These are phyloP conservation scores for Toxicodendron radicans DNA, from an alignment of 345 rosid genomes.

Conservation along the genomic window DNA sequence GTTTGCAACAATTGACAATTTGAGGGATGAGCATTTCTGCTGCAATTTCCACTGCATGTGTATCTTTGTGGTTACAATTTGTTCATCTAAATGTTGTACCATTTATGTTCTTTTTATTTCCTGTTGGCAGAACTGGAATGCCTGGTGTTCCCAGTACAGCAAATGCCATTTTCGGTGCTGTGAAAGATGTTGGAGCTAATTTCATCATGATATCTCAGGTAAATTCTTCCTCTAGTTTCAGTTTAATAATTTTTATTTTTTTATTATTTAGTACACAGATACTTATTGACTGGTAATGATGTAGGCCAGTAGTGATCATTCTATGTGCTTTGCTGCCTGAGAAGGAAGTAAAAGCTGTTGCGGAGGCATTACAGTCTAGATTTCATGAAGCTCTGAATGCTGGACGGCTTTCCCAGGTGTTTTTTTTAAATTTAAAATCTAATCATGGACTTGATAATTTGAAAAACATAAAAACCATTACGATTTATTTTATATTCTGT, in stretches of 20 bases:
- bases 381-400: conserved; percentile 85
- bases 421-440: conserved; percentile 3
- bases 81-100: not conserved
- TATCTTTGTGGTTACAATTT: not conserved
- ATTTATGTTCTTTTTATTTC: conserved; percentile 6
- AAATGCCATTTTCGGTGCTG: conserved; percentile 85
- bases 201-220: conserved; percentile 99
- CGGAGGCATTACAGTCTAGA: conserved; percentile 77
- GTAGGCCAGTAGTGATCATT: conserved; percentile 99
- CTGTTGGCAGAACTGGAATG: conserved; percentile 82
- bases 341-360: conserved; percentile 89
- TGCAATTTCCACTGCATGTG: conserved; percentile 9
- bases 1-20: conserved; percentile 94
- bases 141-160: conserved; percentile 99
- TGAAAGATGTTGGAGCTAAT: conserved; percentile 98
- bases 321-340: conserved; percentile 98
- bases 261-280: not conserved
- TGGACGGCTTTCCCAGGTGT: conserved; percentile 97
- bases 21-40: conserved; percentile 69
- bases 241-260: not conserved
- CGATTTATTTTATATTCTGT: not conserved
- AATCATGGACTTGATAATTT: not conserved
- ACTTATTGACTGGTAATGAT: conserved; percentile 31
- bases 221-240: conserved; percentile 13
- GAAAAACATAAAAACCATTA: conserved; percentile 1